Percentiles rank a stretch among this genome's conserved stretches.
Conservation (phyloP, 2,329 filamentous ascomycete genomes). For the Xylaria sp. region DNA sequence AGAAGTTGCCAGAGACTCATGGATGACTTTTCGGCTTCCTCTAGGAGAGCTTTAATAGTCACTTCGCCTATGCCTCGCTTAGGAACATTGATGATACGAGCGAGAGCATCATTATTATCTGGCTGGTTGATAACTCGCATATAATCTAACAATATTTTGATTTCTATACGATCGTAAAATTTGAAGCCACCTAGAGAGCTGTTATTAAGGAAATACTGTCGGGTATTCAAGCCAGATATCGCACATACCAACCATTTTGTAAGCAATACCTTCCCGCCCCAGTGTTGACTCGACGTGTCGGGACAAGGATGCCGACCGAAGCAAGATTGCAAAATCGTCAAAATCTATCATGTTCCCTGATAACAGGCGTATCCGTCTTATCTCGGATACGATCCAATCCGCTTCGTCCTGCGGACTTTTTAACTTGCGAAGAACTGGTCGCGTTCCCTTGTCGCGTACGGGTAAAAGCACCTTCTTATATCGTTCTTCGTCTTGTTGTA, state of each 20-base stretch:
- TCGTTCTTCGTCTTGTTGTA: conserved; percentile 85
- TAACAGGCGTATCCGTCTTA: conserved; percentile 75
- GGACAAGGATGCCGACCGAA: conserved; percentile 86
- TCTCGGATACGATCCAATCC: conserved; percentile 88
- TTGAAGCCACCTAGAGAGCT: conserved; percentile 70
- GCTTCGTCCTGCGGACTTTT: conserved; percentile 78
- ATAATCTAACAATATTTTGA: conserved; percentile 90
- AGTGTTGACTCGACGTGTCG: conserved; percentile 86
- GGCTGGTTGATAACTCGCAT: conserved; percentile 86
- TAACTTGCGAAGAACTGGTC: conserved; percentile 82
- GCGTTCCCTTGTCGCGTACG: conserved; percentile 81
- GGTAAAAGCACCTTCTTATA: conserved; percentile 84
- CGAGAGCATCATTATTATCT: conserved; percentile 85
- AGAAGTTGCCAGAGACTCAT: conserved; percentile 82
- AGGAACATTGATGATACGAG: conserved; percentile 86
- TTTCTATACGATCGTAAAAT: conserved; percentile 92
- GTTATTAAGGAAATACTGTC: conserved; percentile 24
- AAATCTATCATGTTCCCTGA: conserved; percentile 78
- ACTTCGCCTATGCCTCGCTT: conserved; percentile 82
- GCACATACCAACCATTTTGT: conserved; percentile 82
- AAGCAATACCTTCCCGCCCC: conserved; percentile 83
- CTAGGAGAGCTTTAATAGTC: conserved; percentile 78
- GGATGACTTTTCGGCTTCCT: conserved; percentile 78
- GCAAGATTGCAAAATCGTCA: conserved; percentile 84
- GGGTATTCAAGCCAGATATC: neutral